A percentile compares a stretch with the other conserved stretches of the same genome.
Evolutionary conservation across 148 eudicot genomes (phyloP).

Genomic region (Cornus kousa): DNA sequence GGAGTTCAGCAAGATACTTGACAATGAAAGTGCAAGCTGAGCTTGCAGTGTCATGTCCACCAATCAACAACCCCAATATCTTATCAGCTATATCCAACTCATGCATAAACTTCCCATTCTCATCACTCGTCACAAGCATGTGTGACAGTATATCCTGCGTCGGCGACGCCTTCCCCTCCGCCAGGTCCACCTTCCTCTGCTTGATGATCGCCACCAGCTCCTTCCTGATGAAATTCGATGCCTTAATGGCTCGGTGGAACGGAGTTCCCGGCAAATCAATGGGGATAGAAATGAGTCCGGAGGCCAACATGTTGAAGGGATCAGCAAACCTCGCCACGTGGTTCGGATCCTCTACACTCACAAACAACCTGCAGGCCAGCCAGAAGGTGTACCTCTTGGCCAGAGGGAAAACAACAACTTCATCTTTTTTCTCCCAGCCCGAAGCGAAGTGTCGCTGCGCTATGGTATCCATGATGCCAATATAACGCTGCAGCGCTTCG

Average conservation of each 20-base stretch:
- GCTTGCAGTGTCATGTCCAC: conserved; percentile 8
- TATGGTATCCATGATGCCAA: conserved; percentile 33
- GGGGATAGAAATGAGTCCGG: neutral
- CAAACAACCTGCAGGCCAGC: conserved; percentile 13
- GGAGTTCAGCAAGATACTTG: conserved; percentile 6
- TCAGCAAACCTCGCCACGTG: neutral
- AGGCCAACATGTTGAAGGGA: neutral
- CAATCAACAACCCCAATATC: conserved; percentile 6
- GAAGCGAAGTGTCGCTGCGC: conserved; percentile 33
- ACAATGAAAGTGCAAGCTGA: conserved; percentile 5
- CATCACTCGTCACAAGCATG: conserved; percentile 4
- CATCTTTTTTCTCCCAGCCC: conserved; percentile 25
- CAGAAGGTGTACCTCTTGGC: conserved; percentile 13
- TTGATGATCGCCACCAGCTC: neutral
- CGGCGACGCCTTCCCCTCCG: neutral
- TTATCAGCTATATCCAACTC: conserved; percentile 3
- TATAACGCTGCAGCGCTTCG: conserved; percentile 29
- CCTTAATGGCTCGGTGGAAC: neutral
- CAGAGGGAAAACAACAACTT: conserved; percentile 17
- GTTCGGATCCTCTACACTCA: conserved; percentile 3
- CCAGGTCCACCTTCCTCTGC: conserved; percentile 6
- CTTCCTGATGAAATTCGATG: conserved; percentile 4
- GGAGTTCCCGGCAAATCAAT: conserved; percentile 7
- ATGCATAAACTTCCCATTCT: neutral
- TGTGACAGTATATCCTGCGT: conserved; percentile 10